phyloP scores from a whole-genome alignment of 2,329 filamentous ascomycete genomes.

The Nemania sp. region DNA sequence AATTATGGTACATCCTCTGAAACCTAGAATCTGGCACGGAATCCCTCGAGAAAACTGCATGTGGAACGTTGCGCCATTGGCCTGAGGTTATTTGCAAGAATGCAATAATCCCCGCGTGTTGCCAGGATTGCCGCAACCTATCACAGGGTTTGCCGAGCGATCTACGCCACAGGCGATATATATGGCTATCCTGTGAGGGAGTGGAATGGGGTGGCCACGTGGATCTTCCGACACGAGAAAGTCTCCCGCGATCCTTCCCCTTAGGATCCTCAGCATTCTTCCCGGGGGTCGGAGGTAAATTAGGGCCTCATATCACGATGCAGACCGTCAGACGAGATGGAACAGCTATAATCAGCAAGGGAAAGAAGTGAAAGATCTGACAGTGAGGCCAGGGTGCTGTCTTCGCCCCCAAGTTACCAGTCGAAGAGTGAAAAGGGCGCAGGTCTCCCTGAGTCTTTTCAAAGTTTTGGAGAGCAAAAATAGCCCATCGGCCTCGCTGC shows the following conservation, averaged over 20 bases:
- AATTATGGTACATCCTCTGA: constrained; percentile 10
- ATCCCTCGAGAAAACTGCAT: neutral
- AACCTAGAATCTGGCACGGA: constrained; percentile 4
- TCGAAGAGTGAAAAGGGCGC: neutral
- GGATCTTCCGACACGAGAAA: constrained; percentile 13
- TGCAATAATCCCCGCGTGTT: neutral
- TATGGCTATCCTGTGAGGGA: neutral
- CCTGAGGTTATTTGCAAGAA: neutral
- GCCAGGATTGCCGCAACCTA: constrained; percentile 7
- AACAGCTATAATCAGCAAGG: neutral
- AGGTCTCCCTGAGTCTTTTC: neutral
- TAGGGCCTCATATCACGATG: constrained; percentile 8
- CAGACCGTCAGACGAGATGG: too few relatives aligned
- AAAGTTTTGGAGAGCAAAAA: neutral
- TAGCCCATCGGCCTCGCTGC: neutral
- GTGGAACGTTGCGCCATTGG: constrained; percentile 14
- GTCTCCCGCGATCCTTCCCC: neutral
- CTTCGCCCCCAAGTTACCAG: neutral
- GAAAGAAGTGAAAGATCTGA: constrained; percentile 8
- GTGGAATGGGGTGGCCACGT: constrained; percentile 18
- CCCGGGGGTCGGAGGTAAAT: too few relatives aligned
- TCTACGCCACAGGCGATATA: constrained; percentile 9
- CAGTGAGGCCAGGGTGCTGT: constrained; percentile 17
- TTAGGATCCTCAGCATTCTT: constrained; percentile 1
- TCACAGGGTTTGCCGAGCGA: constrained; percentile 10